Evolutionary conservation across 164 flowering plant species (phyloP), one percentile per base, ranked within the genome.

Genomic region (Platanus orientalis): DNA sequence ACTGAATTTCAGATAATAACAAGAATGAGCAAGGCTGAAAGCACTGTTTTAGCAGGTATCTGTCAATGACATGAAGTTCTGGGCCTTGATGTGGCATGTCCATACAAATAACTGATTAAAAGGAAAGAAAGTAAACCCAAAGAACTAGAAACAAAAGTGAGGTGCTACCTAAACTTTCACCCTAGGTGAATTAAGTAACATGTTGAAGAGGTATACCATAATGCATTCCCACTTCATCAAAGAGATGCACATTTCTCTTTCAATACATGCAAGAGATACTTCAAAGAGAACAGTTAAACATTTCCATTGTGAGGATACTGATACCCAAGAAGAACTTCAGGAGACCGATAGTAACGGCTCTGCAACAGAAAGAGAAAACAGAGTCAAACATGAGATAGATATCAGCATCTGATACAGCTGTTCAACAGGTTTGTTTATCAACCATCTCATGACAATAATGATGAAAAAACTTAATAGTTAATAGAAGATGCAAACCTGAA

Each of bases 331-430:
- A 95, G 87, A 75, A 95, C 98, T 81, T 95, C 99, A 32, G 99
- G 99, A 61, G 99, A 95, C 70, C 99, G 78, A 68, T 95, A 95
- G 70, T 92, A 95, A 54, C 99, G 98, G 62, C 98, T 92, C 99
- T 95, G 96, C 84, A 80, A 58, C 53, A 73, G 40, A 71, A 72
- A 68, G 29, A 29, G 44, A 55, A 65, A 51, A 26, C 24, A 47
- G 17, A 13, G 42, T 36, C 42, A 55, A 34, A n/a, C 11, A 24
- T 32, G 24, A 57, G 48, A 47, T 14, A 32, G 7, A 59, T 17
- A 21, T 6, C 9, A 28, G 55, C 48, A 67, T 6, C 30, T 58
- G 29, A 59, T 34, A 16, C 19, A 59, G 25, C 25, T 17, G 42
- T 28, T 42, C 10, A 23, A 32, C 6, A 32, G 28, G 26, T 28